Percentiles rank a stretch among this genome's conserved stretches.
These are phyloP conservation scores for Fusarium dimerum DNA, from an alignment of 2,329 filamentous ascomycete genomes.

Conservation along the genomic window DNA sequence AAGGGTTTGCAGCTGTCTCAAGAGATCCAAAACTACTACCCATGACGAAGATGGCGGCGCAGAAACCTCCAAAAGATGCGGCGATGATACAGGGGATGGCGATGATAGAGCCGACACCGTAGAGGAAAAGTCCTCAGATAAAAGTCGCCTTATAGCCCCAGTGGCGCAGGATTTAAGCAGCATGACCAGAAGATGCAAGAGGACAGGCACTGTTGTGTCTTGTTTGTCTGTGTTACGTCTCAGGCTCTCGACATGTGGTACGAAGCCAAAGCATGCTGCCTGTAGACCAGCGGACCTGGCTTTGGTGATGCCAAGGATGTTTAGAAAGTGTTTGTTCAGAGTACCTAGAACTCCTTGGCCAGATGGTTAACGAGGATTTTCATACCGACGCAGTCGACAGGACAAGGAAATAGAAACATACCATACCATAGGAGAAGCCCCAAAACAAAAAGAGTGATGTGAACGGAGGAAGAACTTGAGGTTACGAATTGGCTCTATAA, in stretches of 20 bases:
- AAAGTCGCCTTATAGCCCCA: slow-evolving; percentile 69
- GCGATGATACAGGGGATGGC: slow-evolving; percentile 58
- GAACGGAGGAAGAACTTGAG: slow-evolving; percentile 11
- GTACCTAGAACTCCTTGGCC: slow-evolving; percentile 40
- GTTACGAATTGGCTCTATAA: too few species aligned
- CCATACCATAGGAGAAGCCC: slow-evolving; percentile 46
- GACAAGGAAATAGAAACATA: too few species aligned
- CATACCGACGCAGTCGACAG: too few species aligned
- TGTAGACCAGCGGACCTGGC: slow-evolving; percentile 49
- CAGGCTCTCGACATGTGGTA: slow-evolving; percentile 19
- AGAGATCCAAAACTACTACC: slow-evolving; percentile 73
- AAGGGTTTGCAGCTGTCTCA: slow-evolving; percentile 77
- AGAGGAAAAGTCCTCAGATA: slow-evolving; percentile 67
- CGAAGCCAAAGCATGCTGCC: slow-evolving; percentile 58
- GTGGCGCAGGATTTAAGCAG: slow-evolving; percentile 63
- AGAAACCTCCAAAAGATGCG: slow-evolving; percentile 73
- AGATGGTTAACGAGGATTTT: too few species aligned
- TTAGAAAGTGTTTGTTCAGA: slow-evolving; percentile 53
- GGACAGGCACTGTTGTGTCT: slow-evolving; percentile 58
- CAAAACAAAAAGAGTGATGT: slow-evolving; percentile 49
- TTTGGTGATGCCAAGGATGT: slow-evolving; percentile 43
- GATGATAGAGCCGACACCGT: slow-evolving; percentile 60
- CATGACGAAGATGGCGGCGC: slow-evolving; percentile 70
- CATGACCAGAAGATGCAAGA: slow-evolving; percentile 65
- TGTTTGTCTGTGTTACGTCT: slow-evolving; percentile 29